Evolutionary conservation across 2,329 filamentous ascomycete species (phyloP).

Genomic region (Beauveria pseudobassiana): DNA sequence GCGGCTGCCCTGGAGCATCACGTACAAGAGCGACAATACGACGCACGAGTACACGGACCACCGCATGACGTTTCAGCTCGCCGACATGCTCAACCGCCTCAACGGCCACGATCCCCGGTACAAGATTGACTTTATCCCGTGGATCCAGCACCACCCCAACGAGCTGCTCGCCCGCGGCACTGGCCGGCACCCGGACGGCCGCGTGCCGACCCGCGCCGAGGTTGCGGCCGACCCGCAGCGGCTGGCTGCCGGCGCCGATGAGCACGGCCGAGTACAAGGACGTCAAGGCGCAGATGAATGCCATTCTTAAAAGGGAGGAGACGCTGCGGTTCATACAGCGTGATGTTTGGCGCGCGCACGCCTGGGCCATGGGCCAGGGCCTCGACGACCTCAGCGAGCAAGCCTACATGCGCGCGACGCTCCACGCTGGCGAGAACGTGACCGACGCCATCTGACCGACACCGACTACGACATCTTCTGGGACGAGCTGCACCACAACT

Average conservation of each 20-base stretch:
- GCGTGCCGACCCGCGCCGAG: slow-evolving; percentile 18
- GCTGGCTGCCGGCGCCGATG: slow-evolving; percentile 9
- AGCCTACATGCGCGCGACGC: slow-evolving; percentile 24
- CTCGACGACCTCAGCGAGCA: slow-evolving; percentile 25
- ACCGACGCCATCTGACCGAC: slow-evolving; percentile 26
- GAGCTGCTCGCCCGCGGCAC: slow-evolving; percentile 12
- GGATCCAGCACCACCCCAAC: slow-evolving; percentile 30
- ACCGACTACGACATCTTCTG: slow-evolving; percentile 27
- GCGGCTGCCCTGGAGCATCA: slow-evolving; percentile 34
- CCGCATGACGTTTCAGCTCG: slow-evolving; percentile 34
- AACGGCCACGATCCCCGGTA: slow-evolving; percentile 25
- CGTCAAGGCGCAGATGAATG: slow-evolving; percentile 17
- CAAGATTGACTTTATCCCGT: slow-evolving; percentile 34
- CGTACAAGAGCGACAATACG: slow-evolving; percentile 32
- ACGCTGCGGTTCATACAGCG: slow-evolving; percentile 12
- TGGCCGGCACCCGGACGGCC: slow-evolving; percentile 22
- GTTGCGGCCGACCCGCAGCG: slow-evolving; percentile 16
- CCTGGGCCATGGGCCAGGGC: slow-evolving; percentile 21
- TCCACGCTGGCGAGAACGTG: slow-evolving; percentile 27
- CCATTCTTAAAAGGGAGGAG: slow-evolving; percentile 13
- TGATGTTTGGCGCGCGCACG: slow-evolving; percentile 23
- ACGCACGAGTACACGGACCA: slow-evolving; percentile 35
- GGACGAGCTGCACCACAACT: slow-evolving; percentile 27
- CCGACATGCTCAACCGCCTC: slow-evolving; percentile 31
- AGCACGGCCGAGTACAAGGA: slow-evolving; percentile 17